A percentile compares a stretch with the other conserved stretches of the same genome.
phyloP scores from a whole-genome alignment of 108 stramenopile species.

The Fragilariopsis cylindrus region DNA sequence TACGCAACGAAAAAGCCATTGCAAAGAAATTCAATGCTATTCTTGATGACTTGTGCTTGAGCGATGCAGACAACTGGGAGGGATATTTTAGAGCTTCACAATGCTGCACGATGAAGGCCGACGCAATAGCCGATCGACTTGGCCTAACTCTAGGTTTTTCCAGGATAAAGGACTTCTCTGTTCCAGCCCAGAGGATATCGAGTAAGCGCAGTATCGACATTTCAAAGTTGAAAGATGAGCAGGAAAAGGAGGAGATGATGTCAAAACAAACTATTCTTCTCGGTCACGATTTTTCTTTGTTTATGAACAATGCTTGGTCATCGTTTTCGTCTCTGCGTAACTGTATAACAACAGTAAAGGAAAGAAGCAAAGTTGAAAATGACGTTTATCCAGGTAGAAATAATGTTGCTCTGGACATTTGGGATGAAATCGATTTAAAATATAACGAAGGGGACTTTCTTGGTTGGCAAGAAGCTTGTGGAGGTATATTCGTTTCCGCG shows the following conservation, averaged over 20 bases:
- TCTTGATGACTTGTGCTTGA: slow-evolving; percentile 68
- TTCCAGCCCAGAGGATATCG: slow-evolving; percentile 19
- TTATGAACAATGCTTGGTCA: slow-evolving; percentile 65
- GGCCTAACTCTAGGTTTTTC: slow-evolving; percentile 41
- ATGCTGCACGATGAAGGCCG: slow-evolving; percentile 68
- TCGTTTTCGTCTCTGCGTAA: slow-evolving; percentile 62
- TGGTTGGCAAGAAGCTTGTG: slow-evolving; percentile 82
- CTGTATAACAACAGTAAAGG: slow-evolving; percentile 41
- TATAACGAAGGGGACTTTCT: slow-evolving; percentile 49
- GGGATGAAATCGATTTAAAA: slow-evolving; percentile 48
- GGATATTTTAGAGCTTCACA: slow-evolving; percentile 75
- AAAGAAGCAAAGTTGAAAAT: not conserved
- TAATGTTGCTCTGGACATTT: slow-evolving; percentile 18
- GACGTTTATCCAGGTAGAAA: not conserved
- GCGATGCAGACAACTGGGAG: slow-evolving; percentile 52
- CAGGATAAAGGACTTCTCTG: slow-evolving; percentile 44
- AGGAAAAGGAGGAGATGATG: slow-evolving; percentile 43
- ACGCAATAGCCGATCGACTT: slow-evolving; percentile 72
- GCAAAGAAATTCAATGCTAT: slow-evolving; percentile 75
- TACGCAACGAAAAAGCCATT: slow-evolving; percentile 57
- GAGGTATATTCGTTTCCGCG: slow-evolving; percentile 76
- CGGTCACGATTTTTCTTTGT: slow-evolving; percentile 59
- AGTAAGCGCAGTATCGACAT: slow-evolving; percentile 27
- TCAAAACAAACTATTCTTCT: slow-evolving; percentile 47
- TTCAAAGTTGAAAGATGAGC: slow-evolving; percentile 42